Base-by-base conservation (phyloP, 2,329 filamentous ascomycete genomes). In the Magnaporthiopsis rhizophila region DNA sequence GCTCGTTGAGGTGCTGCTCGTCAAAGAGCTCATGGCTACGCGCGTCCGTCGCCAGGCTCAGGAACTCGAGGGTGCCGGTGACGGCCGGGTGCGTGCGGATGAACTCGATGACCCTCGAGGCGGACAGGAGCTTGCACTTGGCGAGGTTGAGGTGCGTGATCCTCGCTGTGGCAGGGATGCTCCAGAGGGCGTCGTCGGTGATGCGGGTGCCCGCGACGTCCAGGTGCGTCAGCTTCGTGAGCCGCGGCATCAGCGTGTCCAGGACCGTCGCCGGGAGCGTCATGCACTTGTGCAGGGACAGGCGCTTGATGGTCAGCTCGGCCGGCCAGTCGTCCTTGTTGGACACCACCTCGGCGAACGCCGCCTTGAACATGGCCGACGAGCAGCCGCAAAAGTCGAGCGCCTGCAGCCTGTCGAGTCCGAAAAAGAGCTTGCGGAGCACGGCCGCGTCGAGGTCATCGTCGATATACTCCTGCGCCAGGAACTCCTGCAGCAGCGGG, bases 401-500 rank as follows among this genome's bases (percentile, higher is more conserved):
- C 1, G 88, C 89, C 66, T 83, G 80, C 63, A 95, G 76, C 61
- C 80, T 77, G 1, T 86, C 84, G 66, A 92, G 79, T 12, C 82
- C 85, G 67, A 85, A 85, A 70, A 94, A 86, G 58, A 95, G 78
- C 74, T 90, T 92, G 67, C 81, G 79, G 58, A 94, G 75, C 24
- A 94, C 88, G 21, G 83, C 79, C n/a, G 80, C 79, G 69, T 86
- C 83, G 60, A 94, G 79, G 69, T 95, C 91, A 62, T 88, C 86
- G 72, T 93, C 90, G 63, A 95, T 80, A 69, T 94, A 89, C 75
- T 95, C 91, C 77, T 93, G 90, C 24, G 87, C 86, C 62, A 94
- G 79, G 72, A 92, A 91, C 76, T 94, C 91, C 71, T 88, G 86
- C 38, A 95, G 79, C 70, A 89, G 86, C 2, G 90, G 89, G 6